phyloP scores from a whole-genome alignment of 371 early-diverging fungal species.

The Mucor plumbeus region DNA sequence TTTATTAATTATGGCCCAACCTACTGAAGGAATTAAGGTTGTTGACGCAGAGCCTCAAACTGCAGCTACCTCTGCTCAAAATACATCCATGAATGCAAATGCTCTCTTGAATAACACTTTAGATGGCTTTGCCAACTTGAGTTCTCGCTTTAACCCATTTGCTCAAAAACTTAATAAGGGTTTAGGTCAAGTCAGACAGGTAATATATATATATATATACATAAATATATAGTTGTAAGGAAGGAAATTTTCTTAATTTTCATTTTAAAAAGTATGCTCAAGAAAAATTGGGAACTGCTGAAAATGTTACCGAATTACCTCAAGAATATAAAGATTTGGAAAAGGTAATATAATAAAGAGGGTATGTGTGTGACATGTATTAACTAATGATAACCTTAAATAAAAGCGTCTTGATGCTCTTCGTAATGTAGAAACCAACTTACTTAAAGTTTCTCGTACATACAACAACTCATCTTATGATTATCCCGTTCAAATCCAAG shows the following conservation, averaged over 20 bases:
- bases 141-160: slow-evolving; percentile 72
- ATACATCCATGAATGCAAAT: slow-evolving; percentile 34
- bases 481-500: slow-evolving; percentile 77
- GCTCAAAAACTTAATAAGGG: slow-evolving; percentile 74
- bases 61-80: slow-evolving; percentile 4
- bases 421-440: slow-evolving; percentile 63
- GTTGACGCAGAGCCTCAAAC: slow-evolving; percentile 43
- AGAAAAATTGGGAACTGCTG: slow-evolving; percentile 81
- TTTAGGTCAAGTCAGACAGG: slow-evolving; percentile 83
- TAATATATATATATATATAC: slow-evolving; percentile 27
- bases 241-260: background rate
- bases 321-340: slow-evolving; percentile 86
- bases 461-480: slow-evolving; percentile 74
- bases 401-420: slow-evolving; percentile 66
- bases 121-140: slow-evolving; percentile 69
- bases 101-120: slow-evolving; percentile 47
- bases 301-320: slow-evolving; percentile 88
- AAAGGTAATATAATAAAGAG: slow-evolving; percentile 45
- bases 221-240: background rate
- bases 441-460: slow-evolving; percentile 73
- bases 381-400: background rate
- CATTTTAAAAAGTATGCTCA: slow-evolving; percentile 69
- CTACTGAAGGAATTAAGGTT: slow-evolving; percentile 33
- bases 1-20: slow-evolving; percentile 28
- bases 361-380: background rate